A percentile compares a stretch with the other conserved stretches of the same genome.
phyloP scores from a whole-genome alignment of 768 basidiomycete genomes.

The Cystobasidium ongulense region DNA sequence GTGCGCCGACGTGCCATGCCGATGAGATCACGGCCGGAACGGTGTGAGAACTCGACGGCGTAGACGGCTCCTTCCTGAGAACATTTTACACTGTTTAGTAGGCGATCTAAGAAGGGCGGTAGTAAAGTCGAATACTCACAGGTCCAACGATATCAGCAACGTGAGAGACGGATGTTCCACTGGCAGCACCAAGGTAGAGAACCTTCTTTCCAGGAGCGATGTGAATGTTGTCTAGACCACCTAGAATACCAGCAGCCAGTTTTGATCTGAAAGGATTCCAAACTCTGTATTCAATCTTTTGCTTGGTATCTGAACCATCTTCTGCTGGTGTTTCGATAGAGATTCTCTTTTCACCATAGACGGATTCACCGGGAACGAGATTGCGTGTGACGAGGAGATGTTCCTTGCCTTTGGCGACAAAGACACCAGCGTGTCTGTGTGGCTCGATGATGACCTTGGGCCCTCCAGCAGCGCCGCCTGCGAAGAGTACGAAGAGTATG shows the following conservation, averaged over 20 bases:
- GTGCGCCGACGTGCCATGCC: constrained; percentile 99
- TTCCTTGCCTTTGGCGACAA: constrained; percentile 92
- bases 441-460: constrained; percentile 87
- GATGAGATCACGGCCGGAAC: constrained; percentile 94
- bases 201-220: constrained; percentile 92
- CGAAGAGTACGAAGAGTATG: constrained; percentile 38
- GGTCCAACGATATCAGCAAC: constrained; percentile 98
- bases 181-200: constrained; percentile 92
- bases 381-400: constrained; percentile 95
- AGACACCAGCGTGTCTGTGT: constrained; percentile 86
- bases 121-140: constrained; percentile 50
- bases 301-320: constrained; percentile 49
- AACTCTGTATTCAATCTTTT: constrained; percentile 89
- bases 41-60: constrained; percentile 93
- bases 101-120: background rate
- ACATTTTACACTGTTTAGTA: background rate
- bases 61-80: constrained; percentile 86
- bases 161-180: constrained; percentile 95
- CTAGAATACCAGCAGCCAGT: constrained; percentile 89
- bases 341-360: constrained; percentile 98
- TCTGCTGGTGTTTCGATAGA: constrained; percentile 61
- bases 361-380: constrained; percentile 91
- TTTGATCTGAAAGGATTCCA: constrained; percentile 99
- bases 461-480: constrained; percentile 46
- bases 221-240: constrained; percentile 86